These are phyloP conservation scores for Leishmania tropica DNA, from an alignment of 208 protist species.

Conservation along the genomic window DNA sequence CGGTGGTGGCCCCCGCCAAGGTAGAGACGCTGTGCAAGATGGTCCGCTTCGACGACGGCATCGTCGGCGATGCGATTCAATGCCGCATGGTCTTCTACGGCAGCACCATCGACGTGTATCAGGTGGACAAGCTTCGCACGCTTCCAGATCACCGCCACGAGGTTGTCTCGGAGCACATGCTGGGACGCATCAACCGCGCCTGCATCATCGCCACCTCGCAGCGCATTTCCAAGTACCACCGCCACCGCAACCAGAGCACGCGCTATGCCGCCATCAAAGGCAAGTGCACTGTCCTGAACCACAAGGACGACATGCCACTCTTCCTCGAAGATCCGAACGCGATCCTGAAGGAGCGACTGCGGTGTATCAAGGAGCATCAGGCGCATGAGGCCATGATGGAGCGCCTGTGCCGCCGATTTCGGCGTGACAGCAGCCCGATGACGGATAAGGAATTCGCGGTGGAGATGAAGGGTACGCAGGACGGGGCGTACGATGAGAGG, in stretches of 20 bases:
- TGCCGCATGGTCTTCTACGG: constrained; percentile 72
- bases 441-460: constrained; percentile 10
- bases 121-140: constrained; percentile 46
- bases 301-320: constrained; percentile 51
- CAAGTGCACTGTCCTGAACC: constrained; percentile 57
- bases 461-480: background rate
- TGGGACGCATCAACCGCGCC: constrained; percentile 70
- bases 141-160: constrained; percentile 47
- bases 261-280: constrained; percentile 70
- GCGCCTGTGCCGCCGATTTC: background rate
- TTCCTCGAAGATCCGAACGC: constrained; percentile 61
- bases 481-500: background rate
- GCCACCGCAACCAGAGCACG: constrained; percentile 56
- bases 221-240: constrained; percentile 82
- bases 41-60: constrained; percentile 68
- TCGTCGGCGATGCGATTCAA: constrained; percentile 61
- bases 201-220: constrained; percentile 42
- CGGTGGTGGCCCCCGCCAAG: constrained; percentile 44
- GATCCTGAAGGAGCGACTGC: constrained; percentile 33
- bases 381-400: constrained; percentile 1
- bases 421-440: background rate
- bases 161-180: constrained; percentile 55
- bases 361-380: constrained; percentile 4
- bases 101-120: constrained; percentile 71
- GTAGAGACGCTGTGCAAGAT: constrained; percentile 76